phyloP scores from a whole-genome alignment of 31 red algal species.

The Odonthalia washingtoniensis region DNA sequence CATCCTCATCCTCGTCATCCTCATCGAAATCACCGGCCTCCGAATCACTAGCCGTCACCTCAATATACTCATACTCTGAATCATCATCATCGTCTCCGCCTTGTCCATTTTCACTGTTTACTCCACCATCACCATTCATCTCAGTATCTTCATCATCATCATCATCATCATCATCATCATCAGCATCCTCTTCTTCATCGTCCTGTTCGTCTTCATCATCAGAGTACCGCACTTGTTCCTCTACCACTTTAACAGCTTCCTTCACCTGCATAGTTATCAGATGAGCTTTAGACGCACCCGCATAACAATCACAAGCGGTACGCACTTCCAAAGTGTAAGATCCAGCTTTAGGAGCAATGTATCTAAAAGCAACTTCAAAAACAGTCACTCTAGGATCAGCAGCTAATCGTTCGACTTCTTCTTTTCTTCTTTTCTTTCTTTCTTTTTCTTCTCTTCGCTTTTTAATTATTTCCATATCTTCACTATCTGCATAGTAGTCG shows the following conservation, averaged over 20 bases:
- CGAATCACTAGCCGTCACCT: slow-evolving; percentile 58
- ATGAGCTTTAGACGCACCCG: slow-evolving; percentile 54
- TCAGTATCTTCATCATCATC: slow-evolving; percentile 62
- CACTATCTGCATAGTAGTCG: neutral
- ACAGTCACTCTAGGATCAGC: slow-evolving; percentile 59
- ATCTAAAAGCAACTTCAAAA: slow-evolving; percentile 71
- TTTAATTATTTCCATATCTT: no score
- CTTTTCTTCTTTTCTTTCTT: neutral
- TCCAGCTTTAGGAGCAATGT: slow-evolving; percentile 64
- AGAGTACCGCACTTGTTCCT: slow-evolving; percentile 53
- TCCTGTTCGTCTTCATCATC: slow-evolving; percentile 34
- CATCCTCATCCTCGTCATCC: slow-evolving; percentile 42
- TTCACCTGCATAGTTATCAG: slow-evolving; percentile 72
- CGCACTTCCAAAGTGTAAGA: slow-evolving; percentile 74
- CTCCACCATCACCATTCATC: slow-evolving; percentile 46
- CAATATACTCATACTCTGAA: slow-evolving; percentile 54
- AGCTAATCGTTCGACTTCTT: slow-evolving; percentile 23
- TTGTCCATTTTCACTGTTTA: slow-evolving; percentile 13
- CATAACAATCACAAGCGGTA: slow-evolving; percentile 83
- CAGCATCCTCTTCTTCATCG: slow-evolving; percentile 42
- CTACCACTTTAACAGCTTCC: slow-evolving; percentile 36
- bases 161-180: slow-evolving; percentile 52
- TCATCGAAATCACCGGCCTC: slow-evolving; percentile 70
- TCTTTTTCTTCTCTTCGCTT: slow-evolving; percentile 39
- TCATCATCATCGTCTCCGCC: slow-evolving; percentile 46